Evolutionary conservation across 129 eudicot species (phyloP).

Genomic region (Erigeron canadensis): DNA sequence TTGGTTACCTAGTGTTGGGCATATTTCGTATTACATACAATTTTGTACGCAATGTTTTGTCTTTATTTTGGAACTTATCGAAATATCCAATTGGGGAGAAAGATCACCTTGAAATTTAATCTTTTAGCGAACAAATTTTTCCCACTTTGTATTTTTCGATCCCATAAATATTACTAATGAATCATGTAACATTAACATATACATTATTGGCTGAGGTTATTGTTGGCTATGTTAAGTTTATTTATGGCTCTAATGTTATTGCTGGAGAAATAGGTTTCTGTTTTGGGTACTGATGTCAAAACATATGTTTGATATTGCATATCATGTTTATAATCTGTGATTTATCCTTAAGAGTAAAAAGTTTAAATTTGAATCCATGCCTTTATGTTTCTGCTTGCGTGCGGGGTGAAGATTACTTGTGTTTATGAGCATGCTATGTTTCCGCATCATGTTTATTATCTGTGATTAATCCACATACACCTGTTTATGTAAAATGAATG

Average conservation of each 20-base stretch:
- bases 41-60: not conserved
- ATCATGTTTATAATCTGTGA: not conserved
- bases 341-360: no score
- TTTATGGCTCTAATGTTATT: not conserved
- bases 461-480: no score
- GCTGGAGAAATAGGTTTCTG: not conserved
- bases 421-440: no score
- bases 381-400: no score
- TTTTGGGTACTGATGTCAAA: not conserved
- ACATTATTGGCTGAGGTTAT: not conserved
- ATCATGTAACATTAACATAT: not conserved
- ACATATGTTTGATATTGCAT: not conserved
- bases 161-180: not conserved
- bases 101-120: not conserved
- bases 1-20: conserved; percentile 13
- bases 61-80: not conserved
- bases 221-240: not conserved
- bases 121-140: not conserved
- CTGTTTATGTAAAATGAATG: no score
- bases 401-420: no score
- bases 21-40: not conserved
- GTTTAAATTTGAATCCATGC: no score
- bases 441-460: no score
- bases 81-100: not conserved
- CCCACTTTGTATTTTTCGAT: not conserved